A percentile compares a stretch with the other conserved stretches of the same genome.
Evolutionary conservation across 176 grass and related monocot genomes (phyloP).

Genomic region (Pharus latifolius): DNA sequence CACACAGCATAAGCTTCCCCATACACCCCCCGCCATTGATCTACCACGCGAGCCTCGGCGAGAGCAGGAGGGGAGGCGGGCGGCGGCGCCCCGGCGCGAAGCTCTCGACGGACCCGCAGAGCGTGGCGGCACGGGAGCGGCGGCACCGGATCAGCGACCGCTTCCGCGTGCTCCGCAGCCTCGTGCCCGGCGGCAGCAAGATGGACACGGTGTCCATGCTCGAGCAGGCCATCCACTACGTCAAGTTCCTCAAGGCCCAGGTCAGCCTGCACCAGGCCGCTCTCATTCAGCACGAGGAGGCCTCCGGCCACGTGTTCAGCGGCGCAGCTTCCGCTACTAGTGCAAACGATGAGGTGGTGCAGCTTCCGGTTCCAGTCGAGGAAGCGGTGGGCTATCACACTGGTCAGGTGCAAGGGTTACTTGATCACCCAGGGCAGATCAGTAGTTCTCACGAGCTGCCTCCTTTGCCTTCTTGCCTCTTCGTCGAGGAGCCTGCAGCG

Average conservation of each 20-base stretch:
- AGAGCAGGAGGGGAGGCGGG: constrained; percentile 30
- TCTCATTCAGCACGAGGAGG: constrained; percentile 43
- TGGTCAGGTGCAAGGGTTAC: constrained; percentile 11
- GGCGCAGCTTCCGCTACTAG: background rate
- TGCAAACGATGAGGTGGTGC: background rate
- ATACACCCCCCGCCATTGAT: constrained; percentile 21
- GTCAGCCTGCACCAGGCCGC: constrained; percentile 67
- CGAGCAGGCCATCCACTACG: constrained; percentile 96
- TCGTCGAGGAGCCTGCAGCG: constrained; percentile 4
- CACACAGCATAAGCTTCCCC: constrained; percentile 35
- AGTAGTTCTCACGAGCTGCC: constrained; percentile 34
- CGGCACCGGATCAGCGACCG: constrained; percentile 91
- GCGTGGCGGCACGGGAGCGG: constrained; percentile 78
- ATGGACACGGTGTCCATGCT: constrained; percentile 98
- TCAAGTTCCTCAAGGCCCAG: constrained; percentile 93
- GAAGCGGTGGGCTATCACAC: background rate
- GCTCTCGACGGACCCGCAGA: constrained; percentile 93
- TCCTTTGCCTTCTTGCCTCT: constrained; percentile 37
- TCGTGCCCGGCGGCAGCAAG: constrained; percentile 90
- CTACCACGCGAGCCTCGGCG: constrained; percentile 20
- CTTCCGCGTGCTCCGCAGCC: constrained; percentile 73
- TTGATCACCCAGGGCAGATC: constrained; percentile 17
- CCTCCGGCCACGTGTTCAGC: constrained; percentile 12
- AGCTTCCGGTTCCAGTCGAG: background rate
- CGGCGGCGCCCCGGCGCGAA: constrained; percentile 41